Evolutionary conservation across 2,329 filamentous ascomycete species (phyloP).

Genomic region (Parastagonospora avenae): DNA sequence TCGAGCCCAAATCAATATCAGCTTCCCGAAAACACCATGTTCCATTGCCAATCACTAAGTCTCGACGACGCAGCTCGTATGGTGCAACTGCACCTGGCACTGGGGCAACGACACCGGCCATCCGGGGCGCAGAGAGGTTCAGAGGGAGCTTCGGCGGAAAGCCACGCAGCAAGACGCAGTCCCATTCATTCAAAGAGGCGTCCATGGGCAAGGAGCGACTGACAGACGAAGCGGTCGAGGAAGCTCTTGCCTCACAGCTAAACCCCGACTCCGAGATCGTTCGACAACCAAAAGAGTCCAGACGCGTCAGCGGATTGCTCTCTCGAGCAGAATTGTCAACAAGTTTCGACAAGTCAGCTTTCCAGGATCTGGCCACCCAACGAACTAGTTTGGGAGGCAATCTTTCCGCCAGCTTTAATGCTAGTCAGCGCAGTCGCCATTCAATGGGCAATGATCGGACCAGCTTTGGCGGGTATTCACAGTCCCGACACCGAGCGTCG

Average conservation of each 20-base stretch:
- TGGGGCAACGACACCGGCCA: slow-evolving; percentile 75
- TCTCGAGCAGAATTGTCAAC: slow-evolving; percentile 85
- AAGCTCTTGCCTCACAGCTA: slow-evolving; percentile 55
- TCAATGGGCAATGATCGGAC: slow-evolving; percentile 73
- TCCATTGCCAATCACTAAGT: slow-evolving; percentile 47
- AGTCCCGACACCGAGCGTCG: slow-evolving; percentile 59
- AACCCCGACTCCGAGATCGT: slow-evolving; percentile 56
- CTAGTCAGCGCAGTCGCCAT: slow-evolving; percentile 67
- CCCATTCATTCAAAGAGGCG: slow-evolving; percentile 46
- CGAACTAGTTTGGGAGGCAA: slow-evolving; percentile 46
- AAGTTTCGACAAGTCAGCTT: slow-evolving; percentile 80
- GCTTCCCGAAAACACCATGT: slow-evolving; percentile 48
- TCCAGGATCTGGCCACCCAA: slow-evolving; percentile 69
- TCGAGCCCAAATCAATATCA: slow-evolving; percentile 66
- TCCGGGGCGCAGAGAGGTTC: slow-evolving; percentile 64
- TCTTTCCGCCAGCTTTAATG: slow-evolving; percentile 53
- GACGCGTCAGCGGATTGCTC: slow-evolving; percentile 88
- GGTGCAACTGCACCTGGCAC: slow-evolving; percentile 64
- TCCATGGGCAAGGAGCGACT: slow-evolving; percentile 38
- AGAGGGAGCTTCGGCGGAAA: slow-evolving; percentile 76
- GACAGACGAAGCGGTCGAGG: slow-evolving; percentile 50
- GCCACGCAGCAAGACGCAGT: slow-evolving; percentile 50
- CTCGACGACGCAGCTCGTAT: slow-evolving; percentile 68
- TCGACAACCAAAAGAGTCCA: slow-evolving; percentile 64
- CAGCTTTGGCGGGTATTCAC: slow-evolving; percentile 58